Evolutionary conservation across 2,329 filamentous ascomycete genomes (phyloP), one percentile per base, ranked within the genome.

Genomic region (Colletotrichum zoysiae): DNA sequence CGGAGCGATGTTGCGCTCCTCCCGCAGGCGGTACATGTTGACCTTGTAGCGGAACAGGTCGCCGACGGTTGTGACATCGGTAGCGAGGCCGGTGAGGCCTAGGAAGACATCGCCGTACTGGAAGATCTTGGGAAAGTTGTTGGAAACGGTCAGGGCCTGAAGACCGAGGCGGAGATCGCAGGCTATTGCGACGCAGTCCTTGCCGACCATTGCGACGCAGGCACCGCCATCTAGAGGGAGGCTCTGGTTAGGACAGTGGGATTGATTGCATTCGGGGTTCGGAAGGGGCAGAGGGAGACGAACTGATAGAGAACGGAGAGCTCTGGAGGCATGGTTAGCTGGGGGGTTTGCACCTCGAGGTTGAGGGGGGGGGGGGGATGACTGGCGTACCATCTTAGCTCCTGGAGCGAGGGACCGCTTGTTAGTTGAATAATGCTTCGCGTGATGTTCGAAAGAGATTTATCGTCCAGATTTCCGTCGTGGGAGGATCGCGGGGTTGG

Each of bases 81-180:
- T 99, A 73, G 96, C 96, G 63, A 99, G 93, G 67, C 96, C 96
- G 5, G 96, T 98, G 73, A 99, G 91, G 68, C 96, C 96, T 46
- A 99, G 93, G 85, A 97, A 98, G 78, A 96, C 94, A 79, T 95
- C 94, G 80, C 94, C 95, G 88, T 97, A 98, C 84, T 92, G 91
- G 91, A 98, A 98, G 88, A 99, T 94, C 88, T 99, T 99, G 86
- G 96, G 96, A 88, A 98, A 98, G 92, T 98, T 96, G 91, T 99
- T 99, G 83, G 95, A 98, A 72, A 99, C 93, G 74, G 96, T 99
- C 81, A 99, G 89, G 80, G 96, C 90, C 86, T 99, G 96, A 81
- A 98, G 92, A 79, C 96, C 96, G 76, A 99, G 94, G 75, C 96
- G 95, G 76, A 99, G 94, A 85, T 99, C 96, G 88, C 96, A 99